phyloP scores from a whole-genome alignment of 495 filamentous ascomycete species.

The Neurospora discreta region DNA sequence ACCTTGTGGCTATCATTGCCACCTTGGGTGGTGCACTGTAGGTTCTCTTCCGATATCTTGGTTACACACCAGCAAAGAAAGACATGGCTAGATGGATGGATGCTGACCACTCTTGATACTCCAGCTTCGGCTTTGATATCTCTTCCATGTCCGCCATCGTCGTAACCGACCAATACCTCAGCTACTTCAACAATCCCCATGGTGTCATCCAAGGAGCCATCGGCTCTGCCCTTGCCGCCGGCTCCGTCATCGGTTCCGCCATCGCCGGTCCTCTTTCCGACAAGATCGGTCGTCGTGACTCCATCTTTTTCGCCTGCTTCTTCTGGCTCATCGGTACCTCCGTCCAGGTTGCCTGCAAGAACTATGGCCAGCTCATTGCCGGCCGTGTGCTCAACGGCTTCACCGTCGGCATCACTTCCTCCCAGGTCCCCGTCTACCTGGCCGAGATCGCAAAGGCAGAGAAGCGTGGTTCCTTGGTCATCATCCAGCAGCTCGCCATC shows the following conservation, averaged over 20 bases:
- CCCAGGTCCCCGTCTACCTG: conserved; percentile 73
- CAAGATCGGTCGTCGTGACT: conserved; percentile 50
- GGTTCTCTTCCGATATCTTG: not conserved
- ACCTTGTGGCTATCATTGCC: conserved; percentile 52
- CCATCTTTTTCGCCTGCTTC: conserved; percentile 54
- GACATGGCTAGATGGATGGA: not conserved
- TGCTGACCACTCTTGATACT: not conserved
- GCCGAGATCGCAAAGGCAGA: conserved; percentile 60
- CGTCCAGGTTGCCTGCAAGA: conserved; percentile 51
- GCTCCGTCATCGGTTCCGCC: conserved; percentile 53
- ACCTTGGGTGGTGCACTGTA: conserved; percentile 50
- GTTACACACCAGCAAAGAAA: not conserved
- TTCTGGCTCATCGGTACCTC: conserved; percentile 63
- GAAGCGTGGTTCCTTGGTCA: conserved; percentile 56
- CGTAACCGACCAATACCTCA: conserved; percentile 54
- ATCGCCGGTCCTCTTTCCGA: conserved; percentile 57
- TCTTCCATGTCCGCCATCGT: conserved; percentile 66
- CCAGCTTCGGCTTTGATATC: conserved; percentile 52
- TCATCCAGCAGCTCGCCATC: conserved; percentile 68
- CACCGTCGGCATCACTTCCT: conserved; percentile 63
- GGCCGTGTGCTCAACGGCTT: conserved; percentile 64
- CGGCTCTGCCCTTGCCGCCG: conserved; percentile 54
- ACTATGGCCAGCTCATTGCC: conserved; percentile 52
- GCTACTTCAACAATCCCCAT: conserved; percentile 55
- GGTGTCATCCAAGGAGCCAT: conserved; percentile 55